Conservation (phyloP, 805 yeast genomes). For the Candida tibetensis region DNA sequence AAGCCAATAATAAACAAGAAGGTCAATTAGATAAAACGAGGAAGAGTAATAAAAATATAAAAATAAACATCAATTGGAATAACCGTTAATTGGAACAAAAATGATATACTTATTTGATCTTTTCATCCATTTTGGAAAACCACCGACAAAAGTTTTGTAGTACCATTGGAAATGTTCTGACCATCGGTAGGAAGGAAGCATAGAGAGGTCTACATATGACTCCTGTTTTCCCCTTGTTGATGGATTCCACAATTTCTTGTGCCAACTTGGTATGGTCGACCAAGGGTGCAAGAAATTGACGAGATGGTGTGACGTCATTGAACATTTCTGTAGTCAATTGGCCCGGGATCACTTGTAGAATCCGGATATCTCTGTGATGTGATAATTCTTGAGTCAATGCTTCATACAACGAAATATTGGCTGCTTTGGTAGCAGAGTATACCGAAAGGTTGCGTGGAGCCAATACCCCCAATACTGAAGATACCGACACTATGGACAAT, state of each 20-base stretch:
- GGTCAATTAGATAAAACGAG: too few relatives aligned
- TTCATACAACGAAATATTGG: conserved; percentile 43
- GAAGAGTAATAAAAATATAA: too few relatives aligned
- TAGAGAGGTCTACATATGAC: conserved; percentile 46
- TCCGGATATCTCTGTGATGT: conserved; percentile 21
- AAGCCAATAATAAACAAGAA: conserved; percentile 15
- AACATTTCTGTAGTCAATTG: conserved; percentile 52
- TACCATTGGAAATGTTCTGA: conserved; percentile 41
- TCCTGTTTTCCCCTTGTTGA: conserved; percentile 41
- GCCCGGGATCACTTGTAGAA: conserved; percentile 48
- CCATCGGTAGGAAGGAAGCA: conserved; percentile 42
- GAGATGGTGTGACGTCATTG: conserved; percentile 40
- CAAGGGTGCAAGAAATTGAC: conserved; percentile 47
- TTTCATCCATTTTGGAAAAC: conserved; percentile 38
- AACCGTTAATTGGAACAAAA: too few relatives aligned
- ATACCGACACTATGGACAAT: conserved; percentile 40
- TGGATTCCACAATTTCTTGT: conserved; percentile 25
- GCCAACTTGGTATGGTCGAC: conserved; percentile 41
- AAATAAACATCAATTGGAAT: too few relatives aligned
- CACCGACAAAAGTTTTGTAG: conserved; percentile 35
- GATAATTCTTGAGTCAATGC: conserved; percentile 40
- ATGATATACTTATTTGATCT: conserved; percentile 22
- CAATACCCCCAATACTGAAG: conserved; percentile 48
- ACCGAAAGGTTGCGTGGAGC: conserved; percentile 48
- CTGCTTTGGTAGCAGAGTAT: conserved; percentile 51